phyloP scores from a whole-genome alignment of 2,329 filamentous ascomycete species.

The Xylaria polymorpha region DNA sequence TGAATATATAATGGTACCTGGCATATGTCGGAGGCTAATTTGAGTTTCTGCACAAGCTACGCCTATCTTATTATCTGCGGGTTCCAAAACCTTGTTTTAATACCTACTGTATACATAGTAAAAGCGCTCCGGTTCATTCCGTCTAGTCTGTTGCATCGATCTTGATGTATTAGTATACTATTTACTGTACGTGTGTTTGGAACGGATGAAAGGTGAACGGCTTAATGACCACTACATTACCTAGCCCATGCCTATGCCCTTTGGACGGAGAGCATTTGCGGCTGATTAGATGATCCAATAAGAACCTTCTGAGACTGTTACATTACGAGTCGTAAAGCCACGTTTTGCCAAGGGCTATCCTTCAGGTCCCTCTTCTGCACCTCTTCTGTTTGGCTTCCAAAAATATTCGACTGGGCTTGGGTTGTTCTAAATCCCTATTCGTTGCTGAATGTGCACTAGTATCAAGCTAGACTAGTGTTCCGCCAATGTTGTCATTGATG shows the following conservation, averaged over 20 bases:
- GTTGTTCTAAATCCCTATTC: background rate
- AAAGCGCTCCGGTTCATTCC: background rate
- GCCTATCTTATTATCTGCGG: constrained; percentile 3
- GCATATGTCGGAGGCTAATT: background rate
- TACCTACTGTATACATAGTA: background rate
- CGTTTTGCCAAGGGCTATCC: constrained; percentile 28
- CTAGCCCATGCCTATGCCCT: too few relatives aligned
- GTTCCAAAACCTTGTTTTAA: background rate
- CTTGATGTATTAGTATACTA: background rate
- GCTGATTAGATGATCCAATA: background rate
- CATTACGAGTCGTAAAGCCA: constrained; percentile 17
- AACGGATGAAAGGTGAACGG: background rate
- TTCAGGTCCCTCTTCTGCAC: background rate
- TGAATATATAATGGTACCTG: background rate
- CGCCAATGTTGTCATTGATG: constrained; percentile 1
- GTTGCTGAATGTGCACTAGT: background rate
- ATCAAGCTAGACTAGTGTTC: background rate
- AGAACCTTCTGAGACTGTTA: constrained; percentile 20
- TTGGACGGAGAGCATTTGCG: background rate
- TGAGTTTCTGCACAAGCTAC: background rate
- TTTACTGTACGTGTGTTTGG: too few relatives aligned
- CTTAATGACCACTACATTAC: background rate
- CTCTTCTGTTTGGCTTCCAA: background rate
- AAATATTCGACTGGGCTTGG: background rate
- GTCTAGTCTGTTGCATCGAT: background rate